Conservation (phyloP, 139 green algal species). For the Tetradesmus obliquus region DNA sequence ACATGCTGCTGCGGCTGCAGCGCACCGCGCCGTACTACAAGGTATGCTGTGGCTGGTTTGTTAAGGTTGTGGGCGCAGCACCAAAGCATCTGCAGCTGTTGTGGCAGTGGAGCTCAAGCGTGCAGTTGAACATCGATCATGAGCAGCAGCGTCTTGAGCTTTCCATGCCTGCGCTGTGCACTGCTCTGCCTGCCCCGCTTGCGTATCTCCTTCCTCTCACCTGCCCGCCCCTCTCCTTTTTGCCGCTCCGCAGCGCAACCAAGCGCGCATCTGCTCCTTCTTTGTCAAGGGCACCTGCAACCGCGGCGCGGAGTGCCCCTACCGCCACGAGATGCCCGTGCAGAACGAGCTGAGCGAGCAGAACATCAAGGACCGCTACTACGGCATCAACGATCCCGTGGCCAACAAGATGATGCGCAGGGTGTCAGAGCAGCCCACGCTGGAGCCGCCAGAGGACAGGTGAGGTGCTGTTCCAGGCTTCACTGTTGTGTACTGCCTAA, state of each 20-base stretch:
- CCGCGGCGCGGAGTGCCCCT: constrained; percentile 96
- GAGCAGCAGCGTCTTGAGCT: too few species aligned
- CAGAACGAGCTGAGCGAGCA: constrained; percentile 86
- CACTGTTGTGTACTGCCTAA: not conserved
- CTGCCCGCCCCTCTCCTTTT: not conserved
- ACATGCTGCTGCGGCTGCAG: constrained; percentile 86
- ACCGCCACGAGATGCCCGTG: constrained; percentile 89
- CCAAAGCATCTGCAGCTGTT: not conserved
- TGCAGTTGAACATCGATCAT: too few species aligned
- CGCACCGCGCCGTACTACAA: constrained; percentile 97
- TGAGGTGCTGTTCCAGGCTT: not conserved
- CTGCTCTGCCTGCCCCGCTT: not conserved
- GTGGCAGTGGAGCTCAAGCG: too few species aligned
- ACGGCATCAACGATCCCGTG: constrained; percentile 98
- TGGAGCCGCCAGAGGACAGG: constrained; percentile 91
- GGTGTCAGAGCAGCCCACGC: constrained; percentile 73
- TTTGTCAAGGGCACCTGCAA: constrained; percentile 95
- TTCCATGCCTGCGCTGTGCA: not conserved
- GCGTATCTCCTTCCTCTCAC: not conserved
- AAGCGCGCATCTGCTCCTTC: constrained; percentile 95
- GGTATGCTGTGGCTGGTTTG: constrained; percentile 47
- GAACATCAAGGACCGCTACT: constrained; percentile 98
- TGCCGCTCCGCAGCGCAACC: constrained; percentile 79
- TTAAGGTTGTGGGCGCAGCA: too few species aligned
- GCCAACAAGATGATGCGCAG: constrained; percentile 92